Evolutionary conservation across 1,139 yeast genomes (phyloP).

Genomic region (Zygoascus sp.): DNA sequence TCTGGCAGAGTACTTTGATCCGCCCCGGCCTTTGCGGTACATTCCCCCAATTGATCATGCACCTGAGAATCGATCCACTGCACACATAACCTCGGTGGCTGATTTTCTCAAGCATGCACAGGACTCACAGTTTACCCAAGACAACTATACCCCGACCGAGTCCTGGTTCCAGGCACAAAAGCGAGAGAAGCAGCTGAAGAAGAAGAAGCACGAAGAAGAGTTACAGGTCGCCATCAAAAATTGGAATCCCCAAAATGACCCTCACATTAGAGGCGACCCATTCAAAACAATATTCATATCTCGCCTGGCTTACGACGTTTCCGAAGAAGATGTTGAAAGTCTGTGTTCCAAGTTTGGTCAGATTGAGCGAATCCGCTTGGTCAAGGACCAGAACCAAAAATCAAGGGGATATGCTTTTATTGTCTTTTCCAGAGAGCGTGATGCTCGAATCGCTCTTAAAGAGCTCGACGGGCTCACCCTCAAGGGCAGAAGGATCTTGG

Average conservation of each 20-base stretch:
- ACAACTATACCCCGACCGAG: constrained; percentile 35
- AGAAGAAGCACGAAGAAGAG: constrained; percentile 30
- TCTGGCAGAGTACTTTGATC: constrained; percentile 61
- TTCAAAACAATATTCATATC: constrained; percentile 73
- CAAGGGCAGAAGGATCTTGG: constrained; percentile 53
- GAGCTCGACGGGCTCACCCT: constrained; percentile 54
- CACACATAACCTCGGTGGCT: constrained; percentile 50
- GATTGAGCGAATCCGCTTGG: constrained; percentile 62
- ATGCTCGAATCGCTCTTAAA: constrained; percentile 55
- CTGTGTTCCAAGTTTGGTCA: constrained; percentile 64
- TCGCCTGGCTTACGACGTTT: constrained; percentile 59
- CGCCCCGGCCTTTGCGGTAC: constrained; percentile 62
- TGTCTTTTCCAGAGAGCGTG: constrained; percentile 57
- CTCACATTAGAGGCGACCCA: constrained; percentile 68
- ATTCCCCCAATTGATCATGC: constrained; percentile 53
- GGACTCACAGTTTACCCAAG: background rate
- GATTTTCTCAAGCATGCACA: constrained; percentile 35
- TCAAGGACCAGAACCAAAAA: constrained; percentile 52
- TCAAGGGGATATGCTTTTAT: constrained; percentile 85
- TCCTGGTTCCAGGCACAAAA: constrained; percentile 38
- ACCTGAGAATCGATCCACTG: constrained; percentile 48
- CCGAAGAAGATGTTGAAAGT: constrained; percentile 65
- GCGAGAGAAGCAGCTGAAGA: constrained; percentile 34
- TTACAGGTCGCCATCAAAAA: constrained; percentile 35
- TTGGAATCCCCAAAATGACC: constrained; percentile 59